These are phyloP conservation scores for Brassica incana DNA, from an alignment of 345 rosid species.

Conservation along the genomic window DNA sequence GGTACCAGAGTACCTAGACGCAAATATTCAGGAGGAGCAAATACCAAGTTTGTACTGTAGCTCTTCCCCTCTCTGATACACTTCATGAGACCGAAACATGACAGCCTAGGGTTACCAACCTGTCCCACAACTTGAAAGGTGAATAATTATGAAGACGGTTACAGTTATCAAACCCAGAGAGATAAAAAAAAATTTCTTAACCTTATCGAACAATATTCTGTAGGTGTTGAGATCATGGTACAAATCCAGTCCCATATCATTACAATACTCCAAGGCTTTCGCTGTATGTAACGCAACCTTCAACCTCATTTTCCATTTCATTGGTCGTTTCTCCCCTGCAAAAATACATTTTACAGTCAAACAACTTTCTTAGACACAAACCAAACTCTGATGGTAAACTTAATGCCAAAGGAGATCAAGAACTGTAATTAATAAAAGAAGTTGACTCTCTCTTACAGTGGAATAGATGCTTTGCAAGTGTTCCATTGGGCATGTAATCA, in stretches of 20 bases:
- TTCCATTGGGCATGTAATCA: constrained; percentile 88
- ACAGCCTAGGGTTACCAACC: constrained; percentile 92
- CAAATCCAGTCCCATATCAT: constrained; percentile 77
- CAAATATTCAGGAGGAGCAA: constrained; percentile 96
- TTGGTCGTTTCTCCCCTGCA: constrained; percentile 92
- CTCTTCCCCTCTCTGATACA: constrained; percentile 94
- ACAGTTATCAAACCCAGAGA: not conserved
- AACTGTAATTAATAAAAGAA: not conserved
- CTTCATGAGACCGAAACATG: constrained; percentile 96
- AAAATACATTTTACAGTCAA: constrained; percentile 2
- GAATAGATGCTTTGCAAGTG: constrained; percentile 93
- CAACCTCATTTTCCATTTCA: constrained; percentile 97
- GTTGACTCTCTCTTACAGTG: constrained; percentile 56
- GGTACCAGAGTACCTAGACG: constrained; percentile 56
- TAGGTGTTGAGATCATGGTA: constrained; percentile 96
- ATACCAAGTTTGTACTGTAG: constrained; percentile 92
- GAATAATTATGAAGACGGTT: not conserved
- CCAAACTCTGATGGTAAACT: not conserved
- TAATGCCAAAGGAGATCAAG: not conserved
- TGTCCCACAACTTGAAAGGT: constrained; percentile 23
- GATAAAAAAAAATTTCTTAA: not conserved
- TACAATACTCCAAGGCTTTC: constrained; percentile 81
- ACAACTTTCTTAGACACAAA: not conserved
- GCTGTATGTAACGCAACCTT: constrained; percentile 84
- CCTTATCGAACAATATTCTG: constrained; percentile 88